Evolutionary conservation across 1,139 yeast genomes (phyloP).

Genomic region (Nakaseomyces glabratus): DNA sequence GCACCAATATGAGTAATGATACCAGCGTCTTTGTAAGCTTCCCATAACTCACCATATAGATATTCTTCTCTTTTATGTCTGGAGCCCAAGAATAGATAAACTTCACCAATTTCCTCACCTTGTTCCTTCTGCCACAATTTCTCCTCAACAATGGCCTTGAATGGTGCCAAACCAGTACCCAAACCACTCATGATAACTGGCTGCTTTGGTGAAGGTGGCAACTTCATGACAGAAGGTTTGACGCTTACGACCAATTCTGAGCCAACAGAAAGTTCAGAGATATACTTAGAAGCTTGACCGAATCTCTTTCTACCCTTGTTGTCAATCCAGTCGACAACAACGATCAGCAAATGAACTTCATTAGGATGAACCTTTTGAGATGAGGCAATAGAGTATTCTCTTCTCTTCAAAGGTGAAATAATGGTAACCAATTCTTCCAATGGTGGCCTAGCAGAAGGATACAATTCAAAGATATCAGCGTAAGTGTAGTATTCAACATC

Average conservation of each 20-base stretch:
- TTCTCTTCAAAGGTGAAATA: slow-evolving; percentile 83
- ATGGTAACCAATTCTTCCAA: slow-evolving; percentile 61
- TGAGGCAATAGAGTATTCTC: slow-evolving; percentile 98
- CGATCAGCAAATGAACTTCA: slow-evolving; percentile 84
- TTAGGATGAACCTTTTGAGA: slow-evolving; percentile 88
- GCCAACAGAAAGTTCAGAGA: slow-evolving; percentile 72
- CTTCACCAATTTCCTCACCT: slow-evolving; percentile 83
- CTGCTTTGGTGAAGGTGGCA: slow-evolving; percentile 77
- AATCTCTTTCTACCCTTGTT: slow-evolving; percentile 75
- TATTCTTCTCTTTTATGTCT: slow-evolving; percentile 95
- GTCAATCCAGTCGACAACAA: slow-evolving; percentile 95
- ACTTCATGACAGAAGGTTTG: slow-evolving; percentile 94
- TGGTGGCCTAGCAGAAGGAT: slow-evolving; percentile 76
- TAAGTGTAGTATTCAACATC: slow-evolving; percentile 78
- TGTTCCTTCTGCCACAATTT: slow-evolving; percentile 88
- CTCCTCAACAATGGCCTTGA: slow-evolving; percentile 95
- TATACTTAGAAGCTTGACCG: slow-evolving; percentile 90
- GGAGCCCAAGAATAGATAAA: slow-evolving; percentile 84
- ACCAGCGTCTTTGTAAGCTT: slow-evolving; percentile 89
- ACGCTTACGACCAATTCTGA: slow-evolving; percentile 87
- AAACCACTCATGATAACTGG: slow-evolving; percentile 96
- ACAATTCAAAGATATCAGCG: slow-evolving; percentile 73
- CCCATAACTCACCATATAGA: slow-evolving; percentile 95
- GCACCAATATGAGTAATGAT: slow-evolving; percentile 93
- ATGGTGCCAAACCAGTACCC: slow-evolving; percentile 98